Evolutionary conservation across 1,139 yeast genomes (phyloP), one percentile per base, ranked within the genome.

Genomic region (Tardiomyces blankii): DNA sequence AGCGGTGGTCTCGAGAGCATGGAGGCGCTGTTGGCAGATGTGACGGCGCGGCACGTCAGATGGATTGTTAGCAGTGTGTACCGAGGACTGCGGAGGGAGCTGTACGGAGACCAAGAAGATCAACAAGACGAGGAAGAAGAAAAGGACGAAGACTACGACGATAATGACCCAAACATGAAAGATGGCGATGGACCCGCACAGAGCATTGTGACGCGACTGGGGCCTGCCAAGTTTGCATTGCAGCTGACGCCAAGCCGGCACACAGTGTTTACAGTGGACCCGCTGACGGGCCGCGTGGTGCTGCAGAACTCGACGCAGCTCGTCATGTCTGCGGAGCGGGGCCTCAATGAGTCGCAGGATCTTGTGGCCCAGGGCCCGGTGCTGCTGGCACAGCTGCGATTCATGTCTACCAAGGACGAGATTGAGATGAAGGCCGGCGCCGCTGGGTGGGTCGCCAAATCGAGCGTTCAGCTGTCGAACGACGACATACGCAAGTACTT

Each of bases 391-490:
- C 57, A 55, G 44, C 54, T 64, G 38, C 50, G 66, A 13, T 58
- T 58, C 39, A 47, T 59, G 23, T 57, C 65, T 2, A 48, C 62
- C 4, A 64, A 62, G 40, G 63, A 62, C 19, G 65, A 64, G 35
- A 56, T 64, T 19, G 54, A 55, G 12, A 53, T 53, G 14, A 52
- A 58, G 21, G 66, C 67, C 2, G 53, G 51, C 33, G 62, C 63
- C 3, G 52, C 63, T 1, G 68, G 67, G 7, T 66, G 69, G 69
- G 58, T 56, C 4, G 54, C 58, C 12, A 55, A 56, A 41, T 49
- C 48, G 25, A 53, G 49, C 38, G 52, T 59, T 23, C 52, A 43
- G 2, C 46, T 60, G 28, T 48, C 60, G 1, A 43, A 49, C 6
- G 63, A 59, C 18, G 62, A 57, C 21, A 44, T 59, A 45, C 48